A percentile compares a stretch with the other conserved stretches of the same genome.
phyloP scores from a whole-genome alignment of 352 stramenopile genomes.

The Nannochloropsis limnetica region DNA sequence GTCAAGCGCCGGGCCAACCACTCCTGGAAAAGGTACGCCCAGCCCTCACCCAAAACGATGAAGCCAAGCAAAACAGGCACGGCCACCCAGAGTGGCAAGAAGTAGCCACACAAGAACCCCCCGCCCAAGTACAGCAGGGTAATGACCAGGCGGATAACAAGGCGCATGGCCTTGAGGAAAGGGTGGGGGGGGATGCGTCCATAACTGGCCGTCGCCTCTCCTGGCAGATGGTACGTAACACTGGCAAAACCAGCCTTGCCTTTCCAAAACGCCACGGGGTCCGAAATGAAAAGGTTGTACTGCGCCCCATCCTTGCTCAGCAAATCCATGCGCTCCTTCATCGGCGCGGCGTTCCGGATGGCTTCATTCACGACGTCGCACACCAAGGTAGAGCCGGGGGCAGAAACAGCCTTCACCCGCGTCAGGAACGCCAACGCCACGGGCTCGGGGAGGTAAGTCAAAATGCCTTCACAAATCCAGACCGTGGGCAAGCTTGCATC shows the following conservation, averaged over 20 bases:
- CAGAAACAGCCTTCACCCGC: not conserved
- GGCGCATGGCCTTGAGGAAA: not conserved
- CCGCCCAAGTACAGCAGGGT: not conserved
- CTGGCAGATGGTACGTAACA: not conserved
- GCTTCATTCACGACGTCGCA: slow-evolving; percentile 11
- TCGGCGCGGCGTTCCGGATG: not conserved
- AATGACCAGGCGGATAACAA: not conserved
- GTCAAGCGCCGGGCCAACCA: slow-evolving; percentile 15
- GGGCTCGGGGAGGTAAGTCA: slow-evolving; percentile 6
- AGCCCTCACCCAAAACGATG: not conserved
- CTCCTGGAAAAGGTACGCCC: slow-evolving; percentile 6
- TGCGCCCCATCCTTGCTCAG: not conserved
- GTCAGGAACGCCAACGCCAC: not conserved
- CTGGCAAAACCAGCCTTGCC: not conserved
- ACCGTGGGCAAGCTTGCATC: slow-evolving; percentile 9
- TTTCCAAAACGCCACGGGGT: slow-evolving; percentile 14
- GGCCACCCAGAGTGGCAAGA: not conserved
- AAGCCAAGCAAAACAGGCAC: not conserved
- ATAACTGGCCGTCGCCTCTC: not conserved
- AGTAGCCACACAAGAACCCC: not conserved
- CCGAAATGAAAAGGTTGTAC: slow-evolving; percentile 2
- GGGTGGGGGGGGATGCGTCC: slow-evolving; percentile 16
- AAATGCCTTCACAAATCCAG: slow-evolving; percentile 13
- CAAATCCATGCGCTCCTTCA: not conserved
- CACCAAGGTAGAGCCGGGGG: not conserved